Evolutionary conservation across 805 yeast genomes (phyloP).

Genomic region (Brettanomyces sp.): DNA sequence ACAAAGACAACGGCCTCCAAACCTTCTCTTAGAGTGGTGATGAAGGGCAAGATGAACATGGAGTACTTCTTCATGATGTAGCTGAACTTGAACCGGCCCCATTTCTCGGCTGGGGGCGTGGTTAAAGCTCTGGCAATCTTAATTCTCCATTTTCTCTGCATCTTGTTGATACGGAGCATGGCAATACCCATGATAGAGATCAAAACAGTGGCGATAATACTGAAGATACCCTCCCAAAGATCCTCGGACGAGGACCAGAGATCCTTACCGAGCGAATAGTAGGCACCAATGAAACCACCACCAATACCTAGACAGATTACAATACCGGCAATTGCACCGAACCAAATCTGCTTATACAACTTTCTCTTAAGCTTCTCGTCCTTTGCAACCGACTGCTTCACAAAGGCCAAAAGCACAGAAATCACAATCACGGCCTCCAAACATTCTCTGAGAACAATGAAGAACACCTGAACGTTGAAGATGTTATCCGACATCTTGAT

Average conservation of each 20-base stretch:
- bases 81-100: conserved; percentile 45
- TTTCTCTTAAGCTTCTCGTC: conserved; percentile 41
- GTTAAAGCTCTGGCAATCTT: conserved; percentile 82
- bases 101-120: conserved; percentile 39
- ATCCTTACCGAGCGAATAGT: conserved; percentile 72
- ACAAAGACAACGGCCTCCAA: conserved; percentile 92
- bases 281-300: conserved; percentile 90
- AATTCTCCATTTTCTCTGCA: conserved; percentile 95
- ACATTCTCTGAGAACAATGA: conserved; percentile 88
- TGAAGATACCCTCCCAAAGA: conserved; percentile 94
- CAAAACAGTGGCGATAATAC: conserved; percentile 81
- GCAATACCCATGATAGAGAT: conserved; percentile 94
- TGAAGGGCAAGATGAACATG: conserved; percentile 81
- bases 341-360: conserved; percentile 63
- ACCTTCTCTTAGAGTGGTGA: conserved; percentile 94
- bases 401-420: conserved; percentile 83
- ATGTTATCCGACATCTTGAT: conserved; percentile 25
- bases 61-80: conserved; percentile 64
- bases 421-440: conserved; percentile 88
- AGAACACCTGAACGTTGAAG: conserved; percentile 69
- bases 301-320: conserved; percentile 77
- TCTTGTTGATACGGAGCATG: conserved; percentile 89
- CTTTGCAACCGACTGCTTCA: conserved; percentile 67
- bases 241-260: conserved; percentile 85
- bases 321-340: conserved; percentile 68